phyloP scores from a whole-genome alignment of 2,329 filamentous ascomycete species.

The Venturia aucupariae region DNA sequence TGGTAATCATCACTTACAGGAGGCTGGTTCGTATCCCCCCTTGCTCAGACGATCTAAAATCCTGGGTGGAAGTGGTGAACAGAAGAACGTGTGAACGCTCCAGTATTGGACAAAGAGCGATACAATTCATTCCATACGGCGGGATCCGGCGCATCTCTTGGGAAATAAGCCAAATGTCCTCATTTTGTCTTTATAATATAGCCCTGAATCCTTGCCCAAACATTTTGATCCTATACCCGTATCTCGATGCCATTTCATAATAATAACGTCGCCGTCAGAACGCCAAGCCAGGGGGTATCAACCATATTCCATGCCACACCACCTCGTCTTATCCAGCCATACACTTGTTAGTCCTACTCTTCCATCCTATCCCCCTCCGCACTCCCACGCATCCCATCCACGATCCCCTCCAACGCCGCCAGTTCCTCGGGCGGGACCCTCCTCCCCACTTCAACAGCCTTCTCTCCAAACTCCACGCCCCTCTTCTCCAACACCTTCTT shows the following conservation, averaged over 20 bases:
- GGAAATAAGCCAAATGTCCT: too few species aligned
- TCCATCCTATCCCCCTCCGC: background rate
- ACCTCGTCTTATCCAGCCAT: background rate
- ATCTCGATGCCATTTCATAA: background rate
- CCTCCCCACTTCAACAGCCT: conserved; percentile 23
- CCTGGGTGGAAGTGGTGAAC: too few species aligned
- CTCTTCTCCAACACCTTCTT: conserved; percentile 65
- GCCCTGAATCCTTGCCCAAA: background rate
- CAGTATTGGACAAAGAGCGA: too few species aligned
- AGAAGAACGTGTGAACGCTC: too few species aligned
- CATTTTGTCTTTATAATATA: too few species aligned
- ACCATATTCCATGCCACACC: conserved; percentile 24
- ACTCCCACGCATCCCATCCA: conserved; percentile 16
- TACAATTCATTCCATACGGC: too few species aligned
- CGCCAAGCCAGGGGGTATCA: background rate
- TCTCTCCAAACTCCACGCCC: conserved; percentile 47
- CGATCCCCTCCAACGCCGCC: conserved; percentile 29
- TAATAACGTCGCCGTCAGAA: background rate
- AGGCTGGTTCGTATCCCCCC: too few species aligned
- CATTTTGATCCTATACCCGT: background rate
- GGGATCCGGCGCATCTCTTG: too few species aligned
- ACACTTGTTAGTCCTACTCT: background rate
- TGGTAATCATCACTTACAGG: too few species aligned
- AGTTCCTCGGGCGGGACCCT: conserved; percentile 27
- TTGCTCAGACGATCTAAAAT: too few species aligned